Conservation (phyloP, 208 protist genomes). For the Wallacemonas collosoma region DNA sequence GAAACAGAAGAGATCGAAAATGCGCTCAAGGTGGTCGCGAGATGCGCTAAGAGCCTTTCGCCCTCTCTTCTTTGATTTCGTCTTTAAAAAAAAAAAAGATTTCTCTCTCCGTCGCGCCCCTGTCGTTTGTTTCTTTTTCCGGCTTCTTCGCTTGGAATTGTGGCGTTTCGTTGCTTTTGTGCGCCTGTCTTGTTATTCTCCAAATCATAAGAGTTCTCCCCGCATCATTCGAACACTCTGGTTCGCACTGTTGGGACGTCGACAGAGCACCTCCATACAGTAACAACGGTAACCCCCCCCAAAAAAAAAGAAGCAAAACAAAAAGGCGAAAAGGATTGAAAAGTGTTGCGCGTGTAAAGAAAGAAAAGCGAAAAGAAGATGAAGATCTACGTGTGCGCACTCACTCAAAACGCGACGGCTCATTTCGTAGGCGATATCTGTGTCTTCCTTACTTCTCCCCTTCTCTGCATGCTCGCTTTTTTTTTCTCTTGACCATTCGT, state of each 20-base stretch:
- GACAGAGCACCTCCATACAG: background rate
- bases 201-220: no score
- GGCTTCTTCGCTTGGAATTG: background rate
- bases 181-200: background rate
- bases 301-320: conserved; percentile 2
- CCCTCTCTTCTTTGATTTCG: conserved; percentile 14
- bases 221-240: background rate
- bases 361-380: background rate
- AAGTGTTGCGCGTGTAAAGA: background rate
- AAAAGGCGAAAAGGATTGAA: background rate
- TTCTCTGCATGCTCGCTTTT: background rate
- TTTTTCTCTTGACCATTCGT: background rate
- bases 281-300: background rate
- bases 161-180: background rate
- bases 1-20: background rate
- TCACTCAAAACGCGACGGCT: no score
- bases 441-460: background rate
- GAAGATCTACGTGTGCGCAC: no score
- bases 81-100: no score
- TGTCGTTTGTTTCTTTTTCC: background rate
- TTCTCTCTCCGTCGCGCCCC: no score
- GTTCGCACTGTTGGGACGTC: background rate
- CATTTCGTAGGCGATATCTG: no score
- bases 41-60: background rate
- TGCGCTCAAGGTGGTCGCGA: no score